Percentiles rank a stretch among this genome's conserved stretches.
phyloP scores from a whole-genome alignment of 2,329 filamentous ascomycete genomes.

The Stachybotrys elegans region DNA sequence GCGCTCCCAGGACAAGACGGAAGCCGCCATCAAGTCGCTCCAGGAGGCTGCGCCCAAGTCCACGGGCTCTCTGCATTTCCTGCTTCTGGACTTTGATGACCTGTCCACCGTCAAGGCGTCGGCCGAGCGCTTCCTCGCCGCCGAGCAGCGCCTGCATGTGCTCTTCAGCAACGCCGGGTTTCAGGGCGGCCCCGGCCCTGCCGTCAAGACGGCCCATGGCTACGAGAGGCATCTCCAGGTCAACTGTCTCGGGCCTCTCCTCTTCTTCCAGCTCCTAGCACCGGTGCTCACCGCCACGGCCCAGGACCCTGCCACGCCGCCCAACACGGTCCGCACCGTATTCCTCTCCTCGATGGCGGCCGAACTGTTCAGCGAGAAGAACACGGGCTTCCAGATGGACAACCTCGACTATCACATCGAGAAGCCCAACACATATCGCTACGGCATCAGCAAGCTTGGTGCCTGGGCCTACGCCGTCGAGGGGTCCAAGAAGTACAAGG shows the following conservation, averaged over 20 bases:
- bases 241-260: constrained; percentile 30
- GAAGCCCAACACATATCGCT: constrained; percentile 10
- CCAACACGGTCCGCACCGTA: constrained; percentile 15
- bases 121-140: constrained; percentile 14
- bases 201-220: constrained; percentile 10
- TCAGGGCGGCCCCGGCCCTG: background rate
- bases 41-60: constrained; percentile 21
- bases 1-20: constrained; percentile 34
- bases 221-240: constrained; percentile 31
- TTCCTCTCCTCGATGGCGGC: constrained; percentile 10
- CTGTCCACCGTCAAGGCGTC: constrained; percentile 22
- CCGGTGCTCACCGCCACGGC: constrained; percentile 26
- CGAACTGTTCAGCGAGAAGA: constrained; percentile 8
- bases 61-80: constrained; percentile 30
- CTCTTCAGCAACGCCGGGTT: constrained; percentile 36
- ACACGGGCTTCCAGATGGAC: constrained; percentile 13
- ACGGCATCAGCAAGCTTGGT: constrained; percentile 17
- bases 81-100: constrained; percentile 33
- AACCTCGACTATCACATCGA: constrained; percentile 16
- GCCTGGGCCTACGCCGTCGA: constrained; percentile 15
- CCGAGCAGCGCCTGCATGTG: constrained; percentile 25
- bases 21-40: constrained; percentile 35
- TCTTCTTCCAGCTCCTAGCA: constrained; percentile 30
- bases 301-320: constrained; percentile 14
- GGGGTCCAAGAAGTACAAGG: constrained; percentile 16